phyloP scores from a whole-genome alignment of 768 basidiomycete genomes.

The Dacryopinax spathularia region DNA sequence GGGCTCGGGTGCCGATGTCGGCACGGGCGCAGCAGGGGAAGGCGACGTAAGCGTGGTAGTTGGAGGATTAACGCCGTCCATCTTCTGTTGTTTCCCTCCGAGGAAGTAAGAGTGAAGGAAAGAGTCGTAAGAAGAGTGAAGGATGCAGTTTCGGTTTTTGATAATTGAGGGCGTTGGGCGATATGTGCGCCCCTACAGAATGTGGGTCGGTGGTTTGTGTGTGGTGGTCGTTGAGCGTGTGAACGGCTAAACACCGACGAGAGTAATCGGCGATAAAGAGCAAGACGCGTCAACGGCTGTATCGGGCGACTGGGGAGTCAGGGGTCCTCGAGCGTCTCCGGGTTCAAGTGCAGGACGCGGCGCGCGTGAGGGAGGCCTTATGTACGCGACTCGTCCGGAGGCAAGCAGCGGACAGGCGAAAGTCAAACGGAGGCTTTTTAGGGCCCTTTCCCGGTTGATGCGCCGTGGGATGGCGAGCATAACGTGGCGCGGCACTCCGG shows the following conservation, averaged over 20 bases:
- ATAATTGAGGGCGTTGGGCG: no score
- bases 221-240: not conserved
- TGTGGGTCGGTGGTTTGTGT: no score
- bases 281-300: not conserved
- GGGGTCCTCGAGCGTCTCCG: constrained; percentile 4
- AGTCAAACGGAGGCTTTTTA: not conserved
- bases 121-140: not conserved
- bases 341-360: constrained; percentile 2
- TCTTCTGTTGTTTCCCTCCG: no score
- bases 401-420: not conserved
- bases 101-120: not conserved
- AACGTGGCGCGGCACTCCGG: not conserved
- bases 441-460: no score
- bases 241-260: not conserved
- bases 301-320: not conserved
- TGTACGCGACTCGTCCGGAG: not conserved
- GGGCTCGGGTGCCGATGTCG: not conserved
- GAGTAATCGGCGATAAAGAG: not conserved
- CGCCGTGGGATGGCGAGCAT: no score
- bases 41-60: not conserved
- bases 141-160: no score
- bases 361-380: not conserved
- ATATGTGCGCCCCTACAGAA: no score
- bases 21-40: not conserved
- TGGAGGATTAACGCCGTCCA: not conserved